Evolutionary conservation across 768 basidiomycete genomes (phyloP).

Genomic region (Rhizopogon rudus): DNA sequence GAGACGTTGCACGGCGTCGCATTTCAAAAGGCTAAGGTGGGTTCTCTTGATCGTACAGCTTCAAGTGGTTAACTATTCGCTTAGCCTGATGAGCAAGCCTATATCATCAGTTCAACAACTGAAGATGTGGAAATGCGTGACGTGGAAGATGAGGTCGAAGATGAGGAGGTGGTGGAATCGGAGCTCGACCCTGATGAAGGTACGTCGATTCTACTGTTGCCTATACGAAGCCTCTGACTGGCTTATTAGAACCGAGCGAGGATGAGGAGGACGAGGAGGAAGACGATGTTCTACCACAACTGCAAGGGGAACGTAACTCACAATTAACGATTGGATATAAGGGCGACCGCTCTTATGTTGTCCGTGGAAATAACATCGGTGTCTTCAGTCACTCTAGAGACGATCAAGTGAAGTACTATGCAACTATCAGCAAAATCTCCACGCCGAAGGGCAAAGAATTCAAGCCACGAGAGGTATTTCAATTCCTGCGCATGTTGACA

Average conservation of each 20-base stretch:
- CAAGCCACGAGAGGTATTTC: slow-evolving; percentile 74
- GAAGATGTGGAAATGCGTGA: slow-evolving; percentile 91
- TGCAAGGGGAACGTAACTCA: slow-evolving; percentile 70
- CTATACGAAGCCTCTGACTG: background rate
- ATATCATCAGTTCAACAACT: slow-evolving; percentile 66
- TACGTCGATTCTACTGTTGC: slow-evolving; percentile 18
- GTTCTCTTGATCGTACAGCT: slow-evolving; percentile 5
- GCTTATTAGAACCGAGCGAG: slow-evolving; percentile 35
- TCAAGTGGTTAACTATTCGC: background rate
- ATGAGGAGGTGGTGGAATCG: slow-evolving; percentile 70
- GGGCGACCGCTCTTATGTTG: slow-evolving; percentile 91
- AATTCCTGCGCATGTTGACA: background rate
- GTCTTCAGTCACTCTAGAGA: slow-evolving; percentile 76
- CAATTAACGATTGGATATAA: slow-evolving; percentile 93
- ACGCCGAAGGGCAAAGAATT: slow-evolving; percentile 81
- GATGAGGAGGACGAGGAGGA: slow-evolving; percentile 43
- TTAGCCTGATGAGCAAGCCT: slow-evolving; percentile 81
- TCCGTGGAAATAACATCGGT: slow-evolving; percentile 87
- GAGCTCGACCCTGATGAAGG: slow-evolving; percentile 66
- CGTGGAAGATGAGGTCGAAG: slow-evolving; percentile 66
- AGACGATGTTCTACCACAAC: slow-evolving; percentile 30
- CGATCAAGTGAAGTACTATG: slow-evolving; percentile 75
- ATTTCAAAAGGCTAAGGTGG: slow-evolving; percentile 80
- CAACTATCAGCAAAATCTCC: slow-evolving; percentile 79
- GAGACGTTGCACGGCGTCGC: slow-evolving; percentile 67